phyloP scores from a whole-genome alignment of 768 basidiomycete genomes.

The Leucosporidium creatinivorum region DNA sequence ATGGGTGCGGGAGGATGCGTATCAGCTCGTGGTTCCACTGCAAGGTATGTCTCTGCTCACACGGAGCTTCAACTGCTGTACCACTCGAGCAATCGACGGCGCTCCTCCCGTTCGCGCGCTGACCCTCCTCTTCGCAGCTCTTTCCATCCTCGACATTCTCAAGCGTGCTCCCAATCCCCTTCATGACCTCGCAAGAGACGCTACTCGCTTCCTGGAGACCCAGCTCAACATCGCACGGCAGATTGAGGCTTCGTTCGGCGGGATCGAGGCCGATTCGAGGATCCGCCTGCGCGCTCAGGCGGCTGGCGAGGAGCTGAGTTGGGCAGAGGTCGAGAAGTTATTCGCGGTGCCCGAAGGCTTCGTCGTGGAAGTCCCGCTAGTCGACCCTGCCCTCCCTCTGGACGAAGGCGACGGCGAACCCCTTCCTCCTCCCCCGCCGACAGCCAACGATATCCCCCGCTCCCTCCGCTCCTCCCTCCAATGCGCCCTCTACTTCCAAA shows the following conservation, averaged over 20 bases:
- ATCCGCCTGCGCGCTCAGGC: slow-evolving; percentile 18
- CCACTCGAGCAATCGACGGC: background rate
- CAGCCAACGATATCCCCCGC: slow-evolving; percentile 20
- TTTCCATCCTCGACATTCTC: slow-evolving; percentile 30
- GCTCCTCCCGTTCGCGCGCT: background rate
- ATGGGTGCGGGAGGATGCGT: slow-evolving; percentile 23
- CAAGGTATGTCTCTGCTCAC: slow-evolving; percentile 8
- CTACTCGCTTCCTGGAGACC: slow-evolving; percentile 28
- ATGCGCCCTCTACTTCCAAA: slow-evolving; percentile 21
- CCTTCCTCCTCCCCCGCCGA: slow-evolving; percentile 1
- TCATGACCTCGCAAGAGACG: slow-evolving; percentile 18
- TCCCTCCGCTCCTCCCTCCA: slow-evolving; percentile 18
- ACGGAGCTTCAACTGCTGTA: background rate
- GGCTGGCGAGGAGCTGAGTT: slow-evolving; percentile 13
- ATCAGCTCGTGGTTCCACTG: slow-evolving; percentile 24
- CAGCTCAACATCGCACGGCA: slow-evolving; percentile 25
- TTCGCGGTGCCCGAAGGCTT: slow-evolving; percentile 11
- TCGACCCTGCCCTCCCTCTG: background rate
- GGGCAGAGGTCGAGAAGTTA: slow-evolving; percentile 16
- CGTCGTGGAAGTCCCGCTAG: background rate
- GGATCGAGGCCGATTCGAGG: background rate
- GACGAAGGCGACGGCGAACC: slow-evolving; percentile 4
- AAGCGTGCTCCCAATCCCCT: slow-evolving; percentile 21
- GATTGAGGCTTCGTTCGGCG: slow-evolving; percentile 1
- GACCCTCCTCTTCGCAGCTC: slow-evolving; percentile 4